Conservation (phyloP, 768 basidiomycete species). For the Lentinula guzmanii region DNA sequence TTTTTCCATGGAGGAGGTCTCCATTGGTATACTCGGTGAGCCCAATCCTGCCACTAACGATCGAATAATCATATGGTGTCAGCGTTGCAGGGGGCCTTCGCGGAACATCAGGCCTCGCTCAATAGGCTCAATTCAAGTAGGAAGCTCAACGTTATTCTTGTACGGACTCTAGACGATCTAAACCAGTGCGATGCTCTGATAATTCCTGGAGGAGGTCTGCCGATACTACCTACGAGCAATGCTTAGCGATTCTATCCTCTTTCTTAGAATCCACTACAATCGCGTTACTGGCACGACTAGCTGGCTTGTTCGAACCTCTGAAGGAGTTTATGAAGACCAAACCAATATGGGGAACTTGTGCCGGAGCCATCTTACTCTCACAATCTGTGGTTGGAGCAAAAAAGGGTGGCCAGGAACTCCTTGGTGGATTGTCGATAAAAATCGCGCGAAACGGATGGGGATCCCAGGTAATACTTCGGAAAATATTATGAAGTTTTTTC, state of each 20-base stretch:
- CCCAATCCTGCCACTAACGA: too few relatives aligned
- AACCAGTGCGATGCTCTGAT: conserved; percentile 75
- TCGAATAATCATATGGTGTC: neutral
- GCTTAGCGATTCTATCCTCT: neutral
- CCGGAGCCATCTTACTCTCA: conserved; percentile 87
- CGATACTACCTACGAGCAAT: neutral
- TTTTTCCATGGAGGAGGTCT: neutral
- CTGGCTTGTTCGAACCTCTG: conserved; percentile 78
- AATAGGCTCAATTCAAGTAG: conserved; percentile 45
- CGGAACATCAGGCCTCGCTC: conserved; percentile 74
- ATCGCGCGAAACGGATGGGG: conserved; percentile 92
- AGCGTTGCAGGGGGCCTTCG: conserved; percentile 94
- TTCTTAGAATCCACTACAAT: conserved; percentile 86
- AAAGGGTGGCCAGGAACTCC: conserved; percentile 81
- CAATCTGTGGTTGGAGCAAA: conserved; percentile 70
- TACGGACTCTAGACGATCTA: conserved; percentile 75
- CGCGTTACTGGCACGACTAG: conserved; percentile 62
- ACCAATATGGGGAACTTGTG: conserved; percentile 94
- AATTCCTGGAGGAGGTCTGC: conserved; percentile 85
- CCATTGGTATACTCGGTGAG: conserved; percentile 2
- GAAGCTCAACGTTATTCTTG: conserved; percentile 45
- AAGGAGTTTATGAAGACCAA: conserved; percentile 63
- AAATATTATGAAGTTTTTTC: neutral
- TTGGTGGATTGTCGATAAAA: conserved; percentile 74
- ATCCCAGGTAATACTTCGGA: conserved; percentile 58